These are phyloP conservation scores for Coemansia sp. DNA, from an alignment of 192 early-diverging fungal species.

Conservation along the genomic window DNA sequence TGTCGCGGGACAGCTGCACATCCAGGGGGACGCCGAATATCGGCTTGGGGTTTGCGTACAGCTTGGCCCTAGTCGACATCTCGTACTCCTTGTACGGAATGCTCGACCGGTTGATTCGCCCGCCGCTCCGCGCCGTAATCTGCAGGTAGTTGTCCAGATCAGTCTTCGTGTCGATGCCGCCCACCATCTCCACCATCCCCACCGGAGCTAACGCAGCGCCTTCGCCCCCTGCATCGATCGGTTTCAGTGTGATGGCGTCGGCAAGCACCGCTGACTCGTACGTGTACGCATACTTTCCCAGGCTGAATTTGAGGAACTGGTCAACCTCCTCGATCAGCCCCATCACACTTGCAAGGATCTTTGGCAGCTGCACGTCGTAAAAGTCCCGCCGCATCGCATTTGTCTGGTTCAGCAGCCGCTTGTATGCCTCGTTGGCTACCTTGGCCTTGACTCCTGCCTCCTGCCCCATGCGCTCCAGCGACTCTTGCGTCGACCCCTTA, in stretches of 20 bases:
- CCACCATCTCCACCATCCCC: constrained; percentile 56
- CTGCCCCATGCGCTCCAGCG: constrained; percentile 79
- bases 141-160: constrained; percentile 58
- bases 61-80: constrained; percentile 52
- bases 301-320: constrained; percentile 72
- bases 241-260: constrained; percentile 69
- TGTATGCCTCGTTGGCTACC: constrained; percentile 80
- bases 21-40: constrained; percentile 83
- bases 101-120: constrained; percentile 39
- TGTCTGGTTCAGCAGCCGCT: constrained; percentile 71
- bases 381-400: constrained; percentile 77
- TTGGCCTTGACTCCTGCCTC: constrained; percentile 85
- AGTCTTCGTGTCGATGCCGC: constrained; percentile 61
- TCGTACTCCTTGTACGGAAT: constrained; percentile 45
- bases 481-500: constrained; percentile 47
- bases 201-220: background rate
- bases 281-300: constrained; percentile 76
- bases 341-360: constrained; percentile 77
- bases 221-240: constrained; percentile 42
- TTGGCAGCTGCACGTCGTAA: constrained; percentile 76
- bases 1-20: constrained; percentile 69
- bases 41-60: constrained; percentile 69
- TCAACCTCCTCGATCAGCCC: constrained; percentile 84
- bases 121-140: constrained; percentile 26
- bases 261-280: constrained; percentile 74